phyloP scores from a whole-genome alignment of 2,329 filamentous ascomycete genomes.

The Tothia fuscella region DNA sequence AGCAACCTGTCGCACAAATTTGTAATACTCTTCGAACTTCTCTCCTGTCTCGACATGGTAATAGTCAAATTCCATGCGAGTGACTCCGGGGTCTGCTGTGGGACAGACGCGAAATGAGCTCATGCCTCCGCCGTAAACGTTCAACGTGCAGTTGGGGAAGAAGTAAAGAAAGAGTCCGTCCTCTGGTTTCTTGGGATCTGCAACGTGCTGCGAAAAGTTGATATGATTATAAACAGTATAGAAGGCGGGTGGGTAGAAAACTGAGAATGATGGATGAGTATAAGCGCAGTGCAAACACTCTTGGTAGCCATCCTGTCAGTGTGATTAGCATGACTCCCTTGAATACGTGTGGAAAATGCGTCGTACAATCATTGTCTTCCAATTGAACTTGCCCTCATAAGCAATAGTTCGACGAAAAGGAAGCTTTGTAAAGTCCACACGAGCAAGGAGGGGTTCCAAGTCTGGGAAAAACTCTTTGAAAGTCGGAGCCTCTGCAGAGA shows the following conservation, averaged over 20 bases:
- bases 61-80: constrained; percentile 43
- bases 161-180: constrained; percentile 47
- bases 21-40: constrained; percentile 45
- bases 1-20: constrained; percentile 44
- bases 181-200: constrained; percentile 39
- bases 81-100: constrained; percentile 35
- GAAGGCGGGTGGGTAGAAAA: constrained; percentile 43
- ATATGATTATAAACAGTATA: constrained; percentile 42
- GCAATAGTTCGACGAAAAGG: constrained; percentile 40
- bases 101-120: constrained; percentile 44
- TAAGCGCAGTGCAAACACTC: constrained; percentile 49
- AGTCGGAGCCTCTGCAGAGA: constrained; percentile 34
- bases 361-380: constrained; percentile 50
- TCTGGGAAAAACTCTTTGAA: constrained; percentile 44
- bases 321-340: no score
- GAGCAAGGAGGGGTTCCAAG: constrained; percentile 35
- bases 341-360: no score
- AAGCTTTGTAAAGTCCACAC: constrained; percentile 42
- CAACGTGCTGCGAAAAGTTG: constrained; percentile 45
- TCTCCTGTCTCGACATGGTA: constrained; percentile 39
- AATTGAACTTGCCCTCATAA: constrained; percentile 47
- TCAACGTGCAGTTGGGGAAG: constrained; percentile 45
- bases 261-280: constrained; percentile 44
- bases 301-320: constrained; percentile 47
- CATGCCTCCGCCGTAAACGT: constrained; percentile 48